Percentiles rank a stretch among this genome's conserved stretches.
Conservation (phyloP, 352 stramenopile species). For the Bremia lactucae region DNA sequence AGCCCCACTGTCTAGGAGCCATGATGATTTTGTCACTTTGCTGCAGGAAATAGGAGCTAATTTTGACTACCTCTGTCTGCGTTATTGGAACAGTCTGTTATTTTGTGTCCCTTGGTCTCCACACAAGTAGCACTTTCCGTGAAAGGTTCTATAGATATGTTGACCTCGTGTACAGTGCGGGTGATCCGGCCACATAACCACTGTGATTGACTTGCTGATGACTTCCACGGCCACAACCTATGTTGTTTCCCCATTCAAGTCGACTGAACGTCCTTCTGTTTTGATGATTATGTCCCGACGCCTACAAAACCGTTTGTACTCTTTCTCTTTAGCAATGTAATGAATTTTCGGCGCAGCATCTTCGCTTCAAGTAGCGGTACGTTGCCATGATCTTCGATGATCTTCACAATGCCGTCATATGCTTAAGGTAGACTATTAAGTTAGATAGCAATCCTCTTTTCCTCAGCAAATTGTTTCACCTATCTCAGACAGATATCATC, state of each 20-base stretch:
- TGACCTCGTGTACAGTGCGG: too few species aligned
- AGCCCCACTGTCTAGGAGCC: background rate
- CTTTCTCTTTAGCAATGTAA: constrained; percentile 3
- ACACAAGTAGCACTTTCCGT: constrained; percentile 2
- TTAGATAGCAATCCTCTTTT: constrained; percentile 9
- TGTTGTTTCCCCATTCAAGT: background rate
- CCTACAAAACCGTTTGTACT: constrained; percentile 8
- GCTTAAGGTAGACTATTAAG: constrained; percentile 9
- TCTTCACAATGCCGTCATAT: constrained; percentile 14
- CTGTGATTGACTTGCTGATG: background rate
- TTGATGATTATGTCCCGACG: background rate
- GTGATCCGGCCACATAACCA: too few species aligned
- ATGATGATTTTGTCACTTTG: background rate
- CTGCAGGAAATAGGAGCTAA: constrained; percentile 6
- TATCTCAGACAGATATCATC: constrained; percentile 11
- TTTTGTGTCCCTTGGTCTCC: constrained; percentile 3
- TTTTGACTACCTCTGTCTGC: background rate
- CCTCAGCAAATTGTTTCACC: constrained; percentile 7
- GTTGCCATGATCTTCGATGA: too few species aligned
- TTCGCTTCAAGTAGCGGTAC: constrained; percentile 11
- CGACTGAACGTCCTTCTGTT: background rate
- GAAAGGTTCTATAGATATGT: background rate
- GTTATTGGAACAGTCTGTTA: background rate
- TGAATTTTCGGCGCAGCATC: constrained; percentile 10
- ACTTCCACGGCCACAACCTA: background rate